phyloP scores from a whole-genome alignment of 2,329 filamentous ascomycete genomes.

The Macroventuria anomochaeta region DNA sequence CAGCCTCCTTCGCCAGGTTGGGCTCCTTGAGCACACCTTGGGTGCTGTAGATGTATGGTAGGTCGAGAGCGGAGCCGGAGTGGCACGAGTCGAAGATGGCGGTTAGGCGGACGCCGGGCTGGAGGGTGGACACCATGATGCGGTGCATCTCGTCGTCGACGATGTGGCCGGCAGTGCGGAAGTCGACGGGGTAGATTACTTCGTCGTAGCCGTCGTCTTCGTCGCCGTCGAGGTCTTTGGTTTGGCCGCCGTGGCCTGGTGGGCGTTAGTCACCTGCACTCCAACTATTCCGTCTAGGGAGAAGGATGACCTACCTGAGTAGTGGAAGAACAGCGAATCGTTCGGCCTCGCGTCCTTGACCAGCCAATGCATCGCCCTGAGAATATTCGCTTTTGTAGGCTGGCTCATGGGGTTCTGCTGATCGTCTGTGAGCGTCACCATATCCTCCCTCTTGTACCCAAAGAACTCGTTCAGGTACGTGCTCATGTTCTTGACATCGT shows the following conservation, averaged over 20 bases:
- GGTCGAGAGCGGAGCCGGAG: slow-evolving; percentile 76
- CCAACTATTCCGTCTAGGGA: neutral
- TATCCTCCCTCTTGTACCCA: slow-evolving; percentile 92
- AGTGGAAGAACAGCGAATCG: slow-evolving; percentile 97
- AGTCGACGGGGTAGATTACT: slow-evolving; percentile 84
- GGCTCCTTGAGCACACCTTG: slow-evolving; percentile 82
- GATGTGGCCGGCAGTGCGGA: slow-evolving; percentile 78
- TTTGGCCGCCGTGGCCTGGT: slow-evolving; percentile 79
- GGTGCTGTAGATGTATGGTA: slow-evolving; percentile 81
- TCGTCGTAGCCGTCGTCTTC: slow-evolving; percentile 84
- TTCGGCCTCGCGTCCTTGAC: slow-evolving; percentile 92
- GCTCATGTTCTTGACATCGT: slow-evolving; percentile 98
- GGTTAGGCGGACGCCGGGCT: slow-evolving; percentile 81
- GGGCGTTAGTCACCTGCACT: neutral
- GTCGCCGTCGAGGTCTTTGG: slow-evolving; percentile 78
- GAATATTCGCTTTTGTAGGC: slow-evolving; percentile 92
- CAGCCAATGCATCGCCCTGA: slow-evolving; percentile 97
- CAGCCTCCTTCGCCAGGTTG: slow-evolving; percentile 80
- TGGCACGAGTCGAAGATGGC: slow-evolving; percentile 85
- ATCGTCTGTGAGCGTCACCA: slow-evolving; percentile 96
- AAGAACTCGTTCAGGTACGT: slow-evolving; percentile 87
- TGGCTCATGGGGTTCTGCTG: slow-evolving; percentile 98
- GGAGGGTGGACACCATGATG: slow-evolving; percentile 78
- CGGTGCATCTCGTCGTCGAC: slow-evolving; percentile 84
- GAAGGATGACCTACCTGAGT: slow-evolving; percentile 71